Evolutionary conservation across 2,329 filamentous ascomycete genomes (phyloP), one percentile per base, ranked within the genome.

Genomic region (Alternaria infectoria): DNA sequence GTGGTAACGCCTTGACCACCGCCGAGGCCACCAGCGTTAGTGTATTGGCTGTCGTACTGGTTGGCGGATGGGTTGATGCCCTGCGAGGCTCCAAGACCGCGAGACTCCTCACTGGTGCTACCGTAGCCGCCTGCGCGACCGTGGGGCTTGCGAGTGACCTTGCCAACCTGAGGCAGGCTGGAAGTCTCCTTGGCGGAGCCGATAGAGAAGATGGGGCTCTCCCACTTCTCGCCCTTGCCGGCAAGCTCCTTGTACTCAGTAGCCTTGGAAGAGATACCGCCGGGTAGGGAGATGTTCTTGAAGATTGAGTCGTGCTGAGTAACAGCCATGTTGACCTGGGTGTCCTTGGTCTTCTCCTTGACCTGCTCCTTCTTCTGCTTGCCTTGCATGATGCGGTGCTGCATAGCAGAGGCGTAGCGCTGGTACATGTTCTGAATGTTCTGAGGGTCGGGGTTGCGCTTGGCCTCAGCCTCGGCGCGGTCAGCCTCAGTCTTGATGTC

Each of bases 261-360:
- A 10, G 95, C 94, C 88, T 97, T 97, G 83, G 89, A 90, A 71
- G 92, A 96, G 79, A 97, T 95, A 59, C 93, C 94, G 30, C 92
- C 92, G 25, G 94, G 93, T 6, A 99, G 86, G 61, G 90, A 86
- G 77, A 99, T 90, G 77, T 95, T 85, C 75, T 93, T 91, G 90
- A 99, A 97, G 69, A 98, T 93, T 69, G 92, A 94, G 76, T 97
- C 93, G 70, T 97, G 88, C 82, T 93, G 89, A 44, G 93, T 96
- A 68, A 94, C 84, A n/a, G 92, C 91, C 47, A 94, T 83, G 79
- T 96, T 96, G 79, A 94, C 88, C 82, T 91, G 89, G 77, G 89
- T 93, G 72, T 91, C 89, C 54, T 88, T 83, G 62, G 80, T 66
- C 56, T 65, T 73, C 61, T 79, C 73, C 71, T 82, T 83, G 10